Base-by-base conservation (phyloP, 2,329 filamentous ascomycete species). In the Sarocladium strictum region DNA sequence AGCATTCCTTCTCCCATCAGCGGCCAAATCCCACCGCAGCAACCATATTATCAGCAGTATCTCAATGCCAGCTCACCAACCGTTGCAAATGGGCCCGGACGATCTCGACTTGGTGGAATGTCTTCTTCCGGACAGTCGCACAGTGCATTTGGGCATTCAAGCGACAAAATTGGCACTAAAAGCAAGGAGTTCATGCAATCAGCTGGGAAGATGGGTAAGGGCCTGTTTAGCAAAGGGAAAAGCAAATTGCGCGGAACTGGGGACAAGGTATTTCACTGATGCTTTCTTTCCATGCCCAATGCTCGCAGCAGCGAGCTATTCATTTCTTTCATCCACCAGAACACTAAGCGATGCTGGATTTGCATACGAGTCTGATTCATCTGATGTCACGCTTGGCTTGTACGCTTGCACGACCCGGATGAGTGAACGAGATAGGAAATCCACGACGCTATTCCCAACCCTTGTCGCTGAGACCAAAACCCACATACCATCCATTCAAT, bases 201-300 rank as follows among this genome's bases (percentile, higher is more conserved):
- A 21, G 92, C 92, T 54, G 90, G 90, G 53, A 91, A 90, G 67
- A 90, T 90, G 56, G 91, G 92, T 50, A 96, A 96, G 75, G 93
- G 92, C 53, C 72, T 97, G 59, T 86, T 97, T 69, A 90, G 88
- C 60, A 96, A 96, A 74, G 90, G 92, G 61, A 93, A 89, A 73
- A 93, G 82, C 73, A 93, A 90, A 71, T 84, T 96, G 68, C 76
- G 80, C 58, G 81, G 78, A 67, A 81, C 81, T 59, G 83, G 85
- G 66, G 89, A 94, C 72, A 95, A 95, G 89, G 89, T 92, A 88
- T 90, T 90, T 85, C 80, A 84, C 74, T 86, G 76, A 81, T 67
- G 62, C 63, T 69, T 40, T 65, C 64, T 66, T 70, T 65, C 61
- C 61, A 56, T 62, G 57, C 54, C 66, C 63, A 58, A 15, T 3